Base-by-base conservation (phyloP, 1,284 basidiomycete species). In the Naganishia sp. region DNA sequence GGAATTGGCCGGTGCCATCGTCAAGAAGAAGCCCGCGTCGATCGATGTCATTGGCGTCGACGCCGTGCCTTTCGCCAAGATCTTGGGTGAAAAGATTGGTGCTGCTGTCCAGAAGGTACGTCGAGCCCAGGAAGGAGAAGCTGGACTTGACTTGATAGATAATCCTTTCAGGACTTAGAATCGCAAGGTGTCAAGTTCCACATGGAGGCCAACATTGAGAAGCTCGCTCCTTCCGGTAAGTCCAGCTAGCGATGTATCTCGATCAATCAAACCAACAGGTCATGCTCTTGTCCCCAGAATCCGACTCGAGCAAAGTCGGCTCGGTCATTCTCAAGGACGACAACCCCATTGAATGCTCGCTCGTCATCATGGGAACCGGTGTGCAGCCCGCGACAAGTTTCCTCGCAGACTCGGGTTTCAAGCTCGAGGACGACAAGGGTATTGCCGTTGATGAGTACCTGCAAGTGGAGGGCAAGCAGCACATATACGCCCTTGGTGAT, bases 401-500 rank as follows among this genome's bases (percentile, higher is more conserved):
- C 81, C 80, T 96, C 71, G 89, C 89, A 75, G 84, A 83, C 25
- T 85, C 89, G 61, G 82, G 85, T 21, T 79, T 84, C 73, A 72
- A 75, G 63, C 77, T 93, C 3, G 88, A 92, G 79, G 86, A 84
- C 73, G 90, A 92, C 72, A 90, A 90, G 21, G 88, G 89, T 39
- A 83, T 97, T 68, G 84, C 83, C 25, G 92, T 95, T 21, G 90
- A 96, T 77, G 85, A 90, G 73, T 86, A 85, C 71, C 79, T 96
- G 58, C 83, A 85, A 55, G 88, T 96, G 21, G 82, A 86, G 76
- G 79, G 85, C 73, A 75, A 85, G 68, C 72, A 83, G 13, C 80
- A 87, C 71, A 85, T 96, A 6, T 97, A 86, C 76, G 94, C 94
- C 6, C 86, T 95, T 66, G 94, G 92, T 56, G 93, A 96, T 79